Evolutionary conservation across 225 moss, liverwort and hornwort genomes (phyloP).

Genomic region (Climacium dendroides): DNA sequence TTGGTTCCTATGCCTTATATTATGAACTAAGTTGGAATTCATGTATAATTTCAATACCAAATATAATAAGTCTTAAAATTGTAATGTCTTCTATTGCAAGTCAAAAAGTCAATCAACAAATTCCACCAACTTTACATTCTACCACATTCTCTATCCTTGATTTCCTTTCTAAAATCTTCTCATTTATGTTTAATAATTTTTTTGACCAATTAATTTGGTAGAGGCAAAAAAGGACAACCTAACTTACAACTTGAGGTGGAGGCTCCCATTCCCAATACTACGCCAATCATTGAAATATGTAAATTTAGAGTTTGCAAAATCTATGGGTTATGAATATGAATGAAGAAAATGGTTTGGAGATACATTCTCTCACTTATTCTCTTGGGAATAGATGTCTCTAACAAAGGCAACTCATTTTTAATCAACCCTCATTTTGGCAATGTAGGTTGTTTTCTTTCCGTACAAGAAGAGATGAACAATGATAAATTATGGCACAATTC

Average conservation of each 20-base stretch:
- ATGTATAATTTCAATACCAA: background rate
- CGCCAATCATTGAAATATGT: background rate
- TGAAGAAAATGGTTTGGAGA: background rate
- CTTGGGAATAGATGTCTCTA: background rate
- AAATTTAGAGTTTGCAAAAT: background rate
- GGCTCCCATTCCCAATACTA: background rate
- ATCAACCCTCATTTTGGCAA: no score
- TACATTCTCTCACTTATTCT: background rate
- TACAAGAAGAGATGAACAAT: no score
- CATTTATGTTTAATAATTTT: background rate
- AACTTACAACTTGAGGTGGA: background rate
- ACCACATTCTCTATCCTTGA: background rate
- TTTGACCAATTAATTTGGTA: background rate
- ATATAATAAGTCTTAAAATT: background rate
- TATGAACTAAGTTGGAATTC: background rate
- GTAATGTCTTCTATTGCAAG: background rate
- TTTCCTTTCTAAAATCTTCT: background rate
- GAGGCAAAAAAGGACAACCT: rapidly evolving
- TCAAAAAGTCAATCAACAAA: background rate
- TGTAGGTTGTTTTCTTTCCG: no score
- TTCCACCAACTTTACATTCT: background rate
- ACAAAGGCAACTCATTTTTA: no score
- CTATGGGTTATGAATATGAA: background rate
- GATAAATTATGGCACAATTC: no score
- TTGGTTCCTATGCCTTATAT: background rate